Percentiles rank a stretch among this genome's conserved stretches.
Conservation (phyloP, 108 stramenopile genomes). For the Nannochloropsis salina region DNA sequence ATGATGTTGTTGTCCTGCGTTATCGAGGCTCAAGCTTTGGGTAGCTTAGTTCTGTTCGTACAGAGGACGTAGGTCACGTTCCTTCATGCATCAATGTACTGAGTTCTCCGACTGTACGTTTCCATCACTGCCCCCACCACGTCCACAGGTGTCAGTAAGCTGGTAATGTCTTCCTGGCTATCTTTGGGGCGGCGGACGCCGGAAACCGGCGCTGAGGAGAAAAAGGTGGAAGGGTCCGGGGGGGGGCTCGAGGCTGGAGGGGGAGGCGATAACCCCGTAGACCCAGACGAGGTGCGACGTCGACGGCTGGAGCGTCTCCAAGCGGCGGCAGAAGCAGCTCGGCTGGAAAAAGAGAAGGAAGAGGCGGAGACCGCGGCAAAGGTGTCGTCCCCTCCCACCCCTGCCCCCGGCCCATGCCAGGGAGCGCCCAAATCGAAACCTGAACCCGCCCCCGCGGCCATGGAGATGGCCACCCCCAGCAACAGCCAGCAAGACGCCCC, state of each 20-base stretch:
- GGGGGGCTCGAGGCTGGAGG: neutral
- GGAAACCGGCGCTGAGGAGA: neutral
- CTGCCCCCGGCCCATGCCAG: neutral
- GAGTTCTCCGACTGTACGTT: too few relatives aligned
- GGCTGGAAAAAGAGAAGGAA: neutral
- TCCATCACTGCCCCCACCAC: too few relatives aligned
- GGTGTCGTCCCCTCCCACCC: neutral
- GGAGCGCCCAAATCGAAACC: too few relatives aligned
- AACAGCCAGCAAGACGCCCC: neutral
- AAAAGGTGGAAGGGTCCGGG: neutral
- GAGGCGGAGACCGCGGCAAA: neutral
- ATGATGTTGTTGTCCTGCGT: too few relatives aligned
- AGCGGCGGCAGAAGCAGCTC: neutral
- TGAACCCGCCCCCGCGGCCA: neutral
- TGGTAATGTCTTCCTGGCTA: constrained; percentile 13
- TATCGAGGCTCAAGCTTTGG: too few relatives aligned
- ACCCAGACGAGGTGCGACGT: neutral
- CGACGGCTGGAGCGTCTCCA: neutral
- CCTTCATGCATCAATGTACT: too few relatives aligned
- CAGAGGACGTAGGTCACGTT: too few relatives aligned
- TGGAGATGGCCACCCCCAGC: neutral
- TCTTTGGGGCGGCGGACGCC: constrained; percentile 1
- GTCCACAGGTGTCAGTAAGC: too few relatives aligned
- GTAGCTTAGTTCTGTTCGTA: too few relatives aligned
- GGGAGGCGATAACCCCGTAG: neutral